Evolutionary conservation across 139 green algal species (phyloP).

Genomic region (Chlamydomonas incerta): DNA sequence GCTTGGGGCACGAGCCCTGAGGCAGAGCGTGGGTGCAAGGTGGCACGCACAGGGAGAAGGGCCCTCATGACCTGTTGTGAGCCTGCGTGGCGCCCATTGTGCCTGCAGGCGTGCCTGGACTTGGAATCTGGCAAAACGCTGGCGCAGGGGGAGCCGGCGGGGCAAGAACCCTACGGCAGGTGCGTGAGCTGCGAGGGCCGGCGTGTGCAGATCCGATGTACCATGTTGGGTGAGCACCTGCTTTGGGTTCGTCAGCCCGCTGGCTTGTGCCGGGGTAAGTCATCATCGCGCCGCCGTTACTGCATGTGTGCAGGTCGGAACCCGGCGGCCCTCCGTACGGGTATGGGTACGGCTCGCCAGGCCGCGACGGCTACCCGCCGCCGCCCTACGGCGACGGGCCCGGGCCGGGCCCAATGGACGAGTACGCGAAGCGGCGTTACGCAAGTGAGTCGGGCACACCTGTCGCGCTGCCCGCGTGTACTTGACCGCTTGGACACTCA

Average conservation of each 20-base stretch:
- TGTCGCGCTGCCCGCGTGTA: not conserved
- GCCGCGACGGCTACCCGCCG: slow-evolving; percentile 3
- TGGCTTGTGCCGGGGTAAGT: too few species aligned
- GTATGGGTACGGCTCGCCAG: slow-evolving; percentile 24
- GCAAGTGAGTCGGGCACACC: not conserved
- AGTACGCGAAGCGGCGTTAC: slow-evolving; percentile 27
- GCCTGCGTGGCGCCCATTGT: not conserved
- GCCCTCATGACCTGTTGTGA: too few species aligned
- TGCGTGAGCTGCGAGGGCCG: not conserved
- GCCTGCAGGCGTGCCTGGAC: slow-evolving; percentile 10
- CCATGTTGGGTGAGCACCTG: too few species aligned
- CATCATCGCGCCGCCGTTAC: too few species aligned
- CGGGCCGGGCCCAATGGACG: not conserved
- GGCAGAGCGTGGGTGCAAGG: too few species aligned
- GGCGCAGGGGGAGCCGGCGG: not conserved
- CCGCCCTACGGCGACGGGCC: slow-evolving; percentile 13
- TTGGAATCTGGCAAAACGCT: slow-evolving; percentile 38
- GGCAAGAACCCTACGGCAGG: slow-evolving; percentile 27
- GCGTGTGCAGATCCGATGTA: not conserved
- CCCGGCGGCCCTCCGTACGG: slow-evolving; percentile 29
- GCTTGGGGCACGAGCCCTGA: too few species aligned
- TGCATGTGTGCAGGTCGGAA: slow-evolving; percentile 1
- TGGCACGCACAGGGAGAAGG: too few species aligned
- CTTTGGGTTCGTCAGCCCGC: too few species aligned
- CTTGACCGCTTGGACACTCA: too few species aligned